Conservation (phyloP, 495 filamentous ascomycete species). For the Viridothelium virens region DNA sequence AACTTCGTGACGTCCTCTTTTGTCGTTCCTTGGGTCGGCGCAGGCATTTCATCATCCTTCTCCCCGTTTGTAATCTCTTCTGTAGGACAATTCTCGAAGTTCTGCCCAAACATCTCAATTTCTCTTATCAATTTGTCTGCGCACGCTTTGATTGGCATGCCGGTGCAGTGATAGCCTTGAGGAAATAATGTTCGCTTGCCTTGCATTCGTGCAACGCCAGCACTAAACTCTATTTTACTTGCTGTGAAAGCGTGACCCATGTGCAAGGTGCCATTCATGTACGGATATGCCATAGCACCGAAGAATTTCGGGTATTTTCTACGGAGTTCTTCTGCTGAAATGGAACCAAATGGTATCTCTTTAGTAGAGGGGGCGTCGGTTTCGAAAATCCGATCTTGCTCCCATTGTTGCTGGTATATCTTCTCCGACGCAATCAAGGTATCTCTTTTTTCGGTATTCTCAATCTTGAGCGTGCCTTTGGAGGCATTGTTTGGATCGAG, state of each 20-base stretch:
- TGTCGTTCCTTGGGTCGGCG: slow-evolving; percentile 50
- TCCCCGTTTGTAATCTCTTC: slow-evolving; percentile 43
- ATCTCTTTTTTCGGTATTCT: slow-evolving; percentile 94
- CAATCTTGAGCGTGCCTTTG: slow-evolving; percentile 64
- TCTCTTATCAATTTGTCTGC: slow-evolving; percentile 91
- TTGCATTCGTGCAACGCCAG: slow-evolving; percentile 78
- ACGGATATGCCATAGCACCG: slow-evolving; percentile 79
- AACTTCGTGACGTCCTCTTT: slow-evolving; percentile 85
- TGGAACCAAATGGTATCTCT: slow-evolving; percentile 64
- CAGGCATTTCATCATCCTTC: slow-evolving; percentile 45
- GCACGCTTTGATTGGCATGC: slow-evolving; percentile 96
- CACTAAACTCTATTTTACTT: slow-evolving; percentile 83
- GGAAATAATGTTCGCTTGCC: slow-evolving; percentile 82
- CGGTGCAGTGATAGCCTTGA: slow-evolving; percentile 90
- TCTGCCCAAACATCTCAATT: slow-evolving; percentile 76
- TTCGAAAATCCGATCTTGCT: slow-evolving; percentile 70
- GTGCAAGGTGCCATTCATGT: slow-evolving; percentile 94
- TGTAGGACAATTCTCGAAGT: slow-evolving; percentile 62
- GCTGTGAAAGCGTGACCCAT: slow-evolving; percentile 86
- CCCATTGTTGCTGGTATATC: slow-evolving; percentile 86
- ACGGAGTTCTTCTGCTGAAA: slow-evolving; percentile 64
- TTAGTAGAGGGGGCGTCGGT: slow-evolving; percentile 67
- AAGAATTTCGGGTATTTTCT: slow-evolving; percentile 84
- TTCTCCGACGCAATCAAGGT: slow-evolving; percentile 80
- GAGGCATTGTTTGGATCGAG: slow-evolving; percentile 54